Conservation (phyloP, 2,329 filamentous ascomycete genomes). For the Phialemonium atrogriseum region DNA sequence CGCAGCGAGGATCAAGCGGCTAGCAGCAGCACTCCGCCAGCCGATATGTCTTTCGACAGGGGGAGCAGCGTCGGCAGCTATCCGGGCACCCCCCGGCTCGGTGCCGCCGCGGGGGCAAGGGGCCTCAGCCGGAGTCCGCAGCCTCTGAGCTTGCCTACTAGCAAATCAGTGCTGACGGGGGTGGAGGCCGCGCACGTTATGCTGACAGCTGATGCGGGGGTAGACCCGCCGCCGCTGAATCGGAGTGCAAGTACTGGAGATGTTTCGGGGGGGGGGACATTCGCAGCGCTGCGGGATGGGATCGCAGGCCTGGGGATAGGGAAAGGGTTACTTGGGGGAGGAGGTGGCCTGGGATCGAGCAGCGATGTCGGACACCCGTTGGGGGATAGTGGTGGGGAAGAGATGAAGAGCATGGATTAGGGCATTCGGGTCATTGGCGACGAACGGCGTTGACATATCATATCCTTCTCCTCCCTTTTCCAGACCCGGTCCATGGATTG, state of each 20-base stretch:
- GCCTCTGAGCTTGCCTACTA: slow-evolving; percentile 27
- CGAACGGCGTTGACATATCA: slow-evolving; percentile 1
- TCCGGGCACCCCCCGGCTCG: slow-evolving; percentile 17
- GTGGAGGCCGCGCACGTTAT: slow-evolving; percentile 51
- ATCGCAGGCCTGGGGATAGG: slow-evolving; percentile 39
- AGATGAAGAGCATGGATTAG: slow-evolving; percentile 17
- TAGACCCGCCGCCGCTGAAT: slow-evolving; percentile 25
- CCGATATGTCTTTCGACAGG: too few relatives aligned
- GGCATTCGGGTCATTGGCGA: too few relatives aligned
- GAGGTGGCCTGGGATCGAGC: neutral
- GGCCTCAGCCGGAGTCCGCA: slow-evolving; percentile 22
- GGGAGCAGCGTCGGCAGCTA: slow-evolving; percentile 21
- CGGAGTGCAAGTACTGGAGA: slow-evolving; percentile 38
- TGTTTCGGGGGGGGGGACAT: slow-evolving; percentile 24
- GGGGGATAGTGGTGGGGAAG: slow-evolving; percentile 10
- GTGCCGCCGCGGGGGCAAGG: too few relatives aligned
- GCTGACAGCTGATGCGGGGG: slow-evolving; percentile 29
- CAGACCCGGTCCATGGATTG: too few relatives aligned
- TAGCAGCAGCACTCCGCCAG: slow-evolving; percentile 32
- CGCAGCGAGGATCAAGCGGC: slow-evolving; percentile 2
- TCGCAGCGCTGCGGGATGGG: slow-evolving; percentile 38
- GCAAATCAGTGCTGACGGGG: slow-evolving; percentile 47
- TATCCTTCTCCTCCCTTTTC: too few relatives aligned
- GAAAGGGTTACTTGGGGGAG: slow-evolving; percentile 24
- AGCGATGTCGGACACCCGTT: slow-evolving; percentile 1